Percentiles rank a stretch among this genome's conserved stretches.
phyloP scores from a whole-genome alignment of 306 rosid genomes.

The Datisca glomerata region DNA sequence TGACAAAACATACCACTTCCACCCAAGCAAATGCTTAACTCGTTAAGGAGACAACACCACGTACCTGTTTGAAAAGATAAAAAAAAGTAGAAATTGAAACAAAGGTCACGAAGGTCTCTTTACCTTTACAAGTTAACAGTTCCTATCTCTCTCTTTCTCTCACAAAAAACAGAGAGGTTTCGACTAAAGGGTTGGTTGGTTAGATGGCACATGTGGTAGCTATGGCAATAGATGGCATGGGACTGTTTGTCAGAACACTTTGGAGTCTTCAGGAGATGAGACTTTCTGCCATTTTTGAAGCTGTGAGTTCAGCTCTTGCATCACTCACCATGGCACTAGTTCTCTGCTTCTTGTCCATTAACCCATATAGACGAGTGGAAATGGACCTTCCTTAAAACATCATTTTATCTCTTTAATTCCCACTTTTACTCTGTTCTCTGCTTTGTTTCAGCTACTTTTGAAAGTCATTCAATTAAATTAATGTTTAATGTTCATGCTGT shows the following conservation, averaged over 20 bases:
- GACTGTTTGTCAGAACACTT: constrained; percentile 29
- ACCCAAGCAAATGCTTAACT: no score
- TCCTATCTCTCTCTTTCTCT: not conserved
- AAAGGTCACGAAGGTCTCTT: no score
- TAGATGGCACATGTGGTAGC: constrained; percentile 29
- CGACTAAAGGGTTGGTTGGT: not conserved
- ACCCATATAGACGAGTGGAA: constrained; percentile 3
- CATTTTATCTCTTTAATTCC: not conserved
- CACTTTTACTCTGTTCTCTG: not conserved
- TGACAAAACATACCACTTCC: no score
- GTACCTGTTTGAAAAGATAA: no score
- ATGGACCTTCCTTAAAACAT: constrained; percentile 1
- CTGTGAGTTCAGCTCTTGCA: constrained; percentile 27
- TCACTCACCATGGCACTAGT: constrained; percentile 32
- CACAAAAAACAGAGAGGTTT: not conserved
- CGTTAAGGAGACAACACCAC: no score
- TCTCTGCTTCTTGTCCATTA: constrained; percentile 13
- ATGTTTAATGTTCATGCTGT: not conserved
- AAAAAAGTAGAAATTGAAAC: no score
- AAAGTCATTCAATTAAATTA: no score
- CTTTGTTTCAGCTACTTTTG: not conserved
- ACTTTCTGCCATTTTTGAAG: constrained; percentile 29
- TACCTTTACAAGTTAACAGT: no score
- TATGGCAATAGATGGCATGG: constrained; percentile 27
- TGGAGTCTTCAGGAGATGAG: constrained; percentile 61